Percentiles rank a stretch among this genome's conserved stretches.
These are phyloP conservation scores for Penicillium concentricum DNA, from an alignment of 2,329 filamentous ascomycete species.

Conservation along the genomic window DNA sequence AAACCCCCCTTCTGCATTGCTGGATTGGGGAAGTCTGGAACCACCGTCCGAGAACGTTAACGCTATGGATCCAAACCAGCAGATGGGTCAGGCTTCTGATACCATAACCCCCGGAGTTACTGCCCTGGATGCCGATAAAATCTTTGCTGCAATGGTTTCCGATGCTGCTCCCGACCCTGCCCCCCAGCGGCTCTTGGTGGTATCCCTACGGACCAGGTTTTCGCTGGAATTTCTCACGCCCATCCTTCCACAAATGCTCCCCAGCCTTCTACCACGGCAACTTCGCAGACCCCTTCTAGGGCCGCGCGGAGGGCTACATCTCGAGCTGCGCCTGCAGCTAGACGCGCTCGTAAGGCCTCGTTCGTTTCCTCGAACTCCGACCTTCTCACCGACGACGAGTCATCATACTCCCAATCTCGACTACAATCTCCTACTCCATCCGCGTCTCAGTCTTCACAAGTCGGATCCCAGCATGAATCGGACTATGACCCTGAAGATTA, in stretches of 20 bases:
- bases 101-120: neutral
- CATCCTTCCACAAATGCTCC: neutral
- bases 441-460: slow-evolving; percentile 24
- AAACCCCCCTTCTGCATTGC: neutral
- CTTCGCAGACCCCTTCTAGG: neutral
- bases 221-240: neutral
- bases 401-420: neutral
- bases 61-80: neutral
- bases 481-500: slow-evolving; percentile 54
- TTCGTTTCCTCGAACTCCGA: slow-evolving; percentile 3
- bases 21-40: neutral
- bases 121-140: neutral
- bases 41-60: neutral
- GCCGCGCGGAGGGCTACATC: neutral
- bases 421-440: slow-evolving; percentile 15
- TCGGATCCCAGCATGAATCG: slow-evolving; percentile 38
- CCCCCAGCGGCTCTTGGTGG: neutral
- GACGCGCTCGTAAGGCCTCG: slow-evolving; percentile 1
- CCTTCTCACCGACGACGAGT: slow-evolving; percentile 1
- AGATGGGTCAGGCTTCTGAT: neutral
- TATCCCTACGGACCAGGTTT: neutral
- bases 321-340: neutral
- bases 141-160: neutral
- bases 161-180: neutral
- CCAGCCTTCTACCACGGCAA: neutral